Base-by-base conservation (phyloP, 2,329 filamentous ascomycete genomes). In the Hypoxylon sp. region DNA sequence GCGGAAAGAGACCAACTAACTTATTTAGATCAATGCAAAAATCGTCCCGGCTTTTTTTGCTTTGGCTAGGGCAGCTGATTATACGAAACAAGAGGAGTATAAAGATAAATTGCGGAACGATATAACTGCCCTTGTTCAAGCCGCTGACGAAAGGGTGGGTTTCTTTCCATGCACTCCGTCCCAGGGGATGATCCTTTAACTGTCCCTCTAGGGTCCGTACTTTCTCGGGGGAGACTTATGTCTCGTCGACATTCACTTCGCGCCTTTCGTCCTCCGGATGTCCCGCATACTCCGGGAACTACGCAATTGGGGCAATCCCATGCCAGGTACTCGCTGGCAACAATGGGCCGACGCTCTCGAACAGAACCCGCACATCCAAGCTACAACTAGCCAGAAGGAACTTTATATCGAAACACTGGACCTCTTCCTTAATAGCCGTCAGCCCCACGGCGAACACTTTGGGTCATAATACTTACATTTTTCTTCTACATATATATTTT, bases 21-120 rank as follows among this genome's bases (percentile, higher is more conserved):
- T 45, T 41, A 17, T 57, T n/a, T 66, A 92, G 89, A 89, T 94
- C 76, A 94, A 96, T 76, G 86, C 90, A 32, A 85, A 90, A 70
- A 89, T 97, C 60, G 87, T 97, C 1, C 92, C 93, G 0, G 81
- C 84, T 10, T 97, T 97, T 82, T 94, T 93, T 79, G 85, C 86
- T 34, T 84, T 94, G 17, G 84, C 96, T 0, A 89, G 90, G 78
- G 87, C 89, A 1, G 86, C 90, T 70, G 87, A 92, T 13, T 73
- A 80, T 17, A 73, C 83, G 13, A 86, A 88, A 67, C 91, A 92
- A 73, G 77, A 86, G 10, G 82, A 86, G 48, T 81, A 86, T 70
- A 87, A 87, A 0, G 84, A 86, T 51, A 87, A 88, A 65, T 84
- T 97, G 28, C 88, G 89, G 69, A 82, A 81, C 30, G 86, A 92